Conservation (phyloP, 2,329 filamentous ascomycete species). For the Leptographium procerum region DNA sequence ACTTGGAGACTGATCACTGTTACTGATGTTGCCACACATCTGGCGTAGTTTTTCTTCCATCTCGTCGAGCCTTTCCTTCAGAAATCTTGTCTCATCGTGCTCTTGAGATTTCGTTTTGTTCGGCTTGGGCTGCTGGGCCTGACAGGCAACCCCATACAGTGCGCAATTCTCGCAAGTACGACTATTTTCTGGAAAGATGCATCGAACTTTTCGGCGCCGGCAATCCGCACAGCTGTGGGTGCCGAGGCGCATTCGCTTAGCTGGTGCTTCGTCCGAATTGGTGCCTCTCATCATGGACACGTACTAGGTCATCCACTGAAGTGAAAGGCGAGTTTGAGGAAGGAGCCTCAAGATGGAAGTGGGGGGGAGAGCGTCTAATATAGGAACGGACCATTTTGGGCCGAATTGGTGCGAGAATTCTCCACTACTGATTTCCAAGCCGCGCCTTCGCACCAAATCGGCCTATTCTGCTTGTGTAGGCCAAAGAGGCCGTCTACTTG, state of each 20-base stretch:
- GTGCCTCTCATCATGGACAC: neutral
- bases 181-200: slow-evolving; percentile 28
- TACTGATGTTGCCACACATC: slow-evolving; percentile 7
- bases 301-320: too few relatives aligned
- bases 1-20: neutral
- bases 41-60: slow-evolving; percentile 16
- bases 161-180: slow-evolving; percentile 31
- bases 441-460: neutral
- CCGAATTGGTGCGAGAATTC: neutral
- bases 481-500: neutral
- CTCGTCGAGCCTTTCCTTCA: slow-evolving; percentile 14
- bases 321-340: neutral
- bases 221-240: slow-evolving; percentile 28
- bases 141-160: slow-evolving; percentile 29
- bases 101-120: neutral
- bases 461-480: neutral
- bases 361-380: neutral
- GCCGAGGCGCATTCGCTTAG: slow-evolving; percentile 21
- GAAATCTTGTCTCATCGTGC: slow-evolving; percentile 3
- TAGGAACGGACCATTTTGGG: neutral
- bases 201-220: slow-evolving; percentile 36
- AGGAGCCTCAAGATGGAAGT: neutral
- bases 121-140: slow-evolving; percentile 25
- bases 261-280: slow-evolving; percentile 1
- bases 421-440: neutral